Evolutionary conservation across 805 yeast genomes (phyloP), one percentile per base, ranked within the genome.

Genomic region (Wickerhamomyces canadensis): DNA sequence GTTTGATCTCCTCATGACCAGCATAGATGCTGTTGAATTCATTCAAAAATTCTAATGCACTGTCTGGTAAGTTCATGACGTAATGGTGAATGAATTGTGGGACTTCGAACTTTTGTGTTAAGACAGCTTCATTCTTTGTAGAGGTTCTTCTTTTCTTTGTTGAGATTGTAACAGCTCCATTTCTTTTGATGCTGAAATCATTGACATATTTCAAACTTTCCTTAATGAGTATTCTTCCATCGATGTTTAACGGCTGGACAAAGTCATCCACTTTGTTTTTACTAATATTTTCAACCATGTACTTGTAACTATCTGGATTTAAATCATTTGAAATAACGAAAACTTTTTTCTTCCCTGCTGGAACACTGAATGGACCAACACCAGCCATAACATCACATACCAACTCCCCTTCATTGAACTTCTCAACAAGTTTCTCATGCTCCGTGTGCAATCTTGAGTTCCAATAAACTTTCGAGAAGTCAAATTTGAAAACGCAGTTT

Each of bases 351-450:
- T 83, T 87, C 12, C 89, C 98, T 1, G 97, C 95, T 0, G 99
- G 99, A 1, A 93, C 77, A 2, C 95, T 91, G 65, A 94, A 93
- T 5, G 99, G 99, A 0, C 99, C 99, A 2, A 93, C 98, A 33
- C 99, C 99, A 1, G 96, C 98, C 77, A 94, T 85, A 0, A 88
- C 97, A 64, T 93, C 99, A 51, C 87, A 86, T 0, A 94, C 84
- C 6, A 87, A 84, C 41, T 82, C 83, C 9, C 83, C 82, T 4
- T 74, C 67, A 29, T 72, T 50, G 50, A 84, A 82, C 27, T 62
- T 54, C 2, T 62, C 56, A 4, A 93, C 81, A 30, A 93, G 62
- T 41, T 98, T 68, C 33, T 79, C 91, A 59, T 93, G 99, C 53
- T 93, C 99, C 1, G 96, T 85, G 48, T 88, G 91, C 35, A 93